Conservation (phyloP, 2,329 filamentous ascomycete genomes). For the Leptosphaerulina australis region DNA sequence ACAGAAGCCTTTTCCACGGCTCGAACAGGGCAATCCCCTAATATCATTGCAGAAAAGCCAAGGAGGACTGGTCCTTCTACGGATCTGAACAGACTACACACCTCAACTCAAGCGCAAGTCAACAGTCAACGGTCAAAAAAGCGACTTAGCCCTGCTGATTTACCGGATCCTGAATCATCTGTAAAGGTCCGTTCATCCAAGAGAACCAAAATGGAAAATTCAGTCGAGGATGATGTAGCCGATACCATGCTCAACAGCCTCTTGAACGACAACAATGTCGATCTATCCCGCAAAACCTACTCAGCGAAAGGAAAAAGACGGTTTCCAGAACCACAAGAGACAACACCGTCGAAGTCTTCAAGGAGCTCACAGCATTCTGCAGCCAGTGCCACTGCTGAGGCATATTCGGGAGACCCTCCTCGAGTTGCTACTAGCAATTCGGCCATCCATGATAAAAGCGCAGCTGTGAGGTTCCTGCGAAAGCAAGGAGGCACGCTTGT, state of each 20-base stretch:
- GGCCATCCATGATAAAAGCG: constrained; percentile 28
- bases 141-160: constrained; percentile 14
- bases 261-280: constrained; percentile 14
- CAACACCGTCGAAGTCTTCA: constrained; percentile 25
- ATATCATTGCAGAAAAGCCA: background rate
- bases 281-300: constrained; percentile 4
- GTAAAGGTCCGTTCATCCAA: constrained; percentile 20
- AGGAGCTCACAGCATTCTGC: constrained; percentile 27
- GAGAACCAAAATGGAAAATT: constrained; percentile 20
- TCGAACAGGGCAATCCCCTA: constrained; percentile 23
- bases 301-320: constrained; percentile 23
- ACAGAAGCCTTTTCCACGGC: constrained; percentile 25
- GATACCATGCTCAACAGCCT: constrained; percentile 19
- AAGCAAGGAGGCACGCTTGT: constrained; percentile 39
- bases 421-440: constrained; percentile 46
- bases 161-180: background rate
- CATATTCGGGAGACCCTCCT: constrained; percentile 35
- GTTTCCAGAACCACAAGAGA: constrained; percentile 4
- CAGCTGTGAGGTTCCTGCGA: constrained; percentile 44
- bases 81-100: background rate
- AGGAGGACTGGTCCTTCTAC: background rate
- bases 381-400: constrained; percentile 9
- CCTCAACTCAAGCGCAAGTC: constrained; percentile 8
- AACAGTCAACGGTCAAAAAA: constrained; percentile 24
- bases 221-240: constrained; percentile 7